Percentiles rank a stretch among this genome's conserved stretches.
phyloP scores from a whole-genome alignment of 2,329 filamentous ascomycete genomes.

The Diaporthe destruens region DNA sequence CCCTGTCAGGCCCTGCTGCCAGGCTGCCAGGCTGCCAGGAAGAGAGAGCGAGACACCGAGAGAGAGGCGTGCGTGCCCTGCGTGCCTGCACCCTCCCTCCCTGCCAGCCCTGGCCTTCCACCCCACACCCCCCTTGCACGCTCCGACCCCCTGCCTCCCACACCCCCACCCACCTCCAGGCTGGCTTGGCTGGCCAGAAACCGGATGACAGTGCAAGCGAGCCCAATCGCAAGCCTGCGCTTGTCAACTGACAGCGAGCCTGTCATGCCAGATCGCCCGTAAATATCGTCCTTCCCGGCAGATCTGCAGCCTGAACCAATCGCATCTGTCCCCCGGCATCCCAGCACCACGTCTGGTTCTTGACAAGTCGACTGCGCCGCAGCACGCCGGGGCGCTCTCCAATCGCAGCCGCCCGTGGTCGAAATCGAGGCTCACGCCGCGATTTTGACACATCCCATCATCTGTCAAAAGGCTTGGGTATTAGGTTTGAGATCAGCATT shows the following conservation, averaged over 20 bases:
- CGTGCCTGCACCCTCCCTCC: neutral
- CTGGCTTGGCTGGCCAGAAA: slow-evolving; percentile 40
- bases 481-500: slow-evolving; percentile 22
- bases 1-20: neutral
- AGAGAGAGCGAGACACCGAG: no score
- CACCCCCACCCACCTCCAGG: slow-evolving; percentile 14
- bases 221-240: slow-evolving; percentile 41
- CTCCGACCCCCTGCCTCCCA: neutral
- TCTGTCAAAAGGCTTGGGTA: slow-evolving; percentile 35
- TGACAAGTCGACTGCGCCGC: slow-evolving; percentile 36
- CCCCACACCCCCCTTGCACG: neutral
- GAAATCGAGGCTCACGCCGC: slow-evolving; percentile 19
- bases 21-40: no score
- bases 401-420: slow-evolving; percentile 28
- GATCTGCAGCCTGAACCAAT: slow-evolving; percentile 42
- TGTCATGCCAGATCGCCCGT: slow-evolving; percentile 43
- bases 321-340: slow-evolving; percentile 36
- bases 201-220: slow-evolving; percentile 42
- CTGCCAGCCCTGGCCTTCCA: neutral
- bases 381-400: slow-evolving; percentile 33
- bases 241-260: slow-evolving; percentile 41
- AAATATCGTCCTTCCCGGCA: slow-evolving; percentile 42
- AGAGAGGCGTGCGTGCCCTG: neutral
- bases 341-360: slow-evolving; percentile 30
- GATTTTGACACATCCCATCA: slow-evolving; percentile 29